Evolutionary conservation across 495 filamentous ascomycete genomes (phyloP).

Genomic region (Aspergillus conjunctus): DNA sequence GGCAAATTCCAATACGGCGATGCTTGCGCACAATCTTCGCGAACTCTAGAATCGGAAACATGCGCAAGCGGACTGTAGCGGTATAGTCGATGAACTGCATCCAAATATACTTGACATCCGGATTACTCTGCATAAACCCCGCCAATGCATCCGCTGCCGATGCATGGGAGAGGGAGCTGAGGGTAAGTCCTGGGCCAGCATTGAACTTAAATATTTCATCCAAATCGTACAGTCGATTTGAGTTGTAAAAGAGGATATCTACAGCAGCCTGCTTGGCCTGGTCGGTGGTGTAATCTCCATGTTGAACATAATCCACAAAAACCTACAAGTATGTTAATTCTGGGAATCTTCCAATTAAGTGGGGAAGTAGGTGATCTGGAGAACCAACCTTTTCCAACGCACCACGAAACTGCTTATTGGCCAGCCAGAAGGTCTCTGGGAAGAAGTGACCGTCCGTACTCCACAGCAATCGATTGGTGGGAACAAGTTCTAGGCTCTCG

Average conservation of each 20-base stretch:
- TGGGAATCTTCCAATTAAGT: neutral
- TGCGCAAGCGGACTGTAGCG: conserved; percentile 63
- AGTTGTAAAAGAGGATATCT: conserved; percentile 70
- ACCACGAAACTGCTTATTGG: conserved; percentile 76
- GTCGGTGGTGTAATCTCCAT: conserved; percentile 54
- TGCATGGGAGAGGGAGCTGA: conserved; percentile 5
- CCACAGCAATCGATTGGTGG: conserved; percentile 78
- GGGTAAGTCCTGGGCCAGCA: neutral
- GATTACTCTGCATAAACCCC: conserved; percentile 30
- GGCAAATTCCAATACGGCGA: conserved; percentile 56
- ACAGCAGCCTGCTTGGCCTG: conserved; percentile 63
- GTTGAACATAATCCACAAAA: conserved; percentile 61
- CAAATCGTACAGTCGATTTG: conserved; percentile 66
- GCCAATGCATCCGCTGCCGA: conserved; percentile 23
- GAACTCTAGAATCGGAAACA: conserved; percentile 70
- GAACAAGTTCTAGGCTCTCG: conserved; percentile 75
- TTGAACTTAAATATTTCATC: conserved; percentile 25
- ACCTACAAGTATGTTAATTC: conserved; percentile 42
- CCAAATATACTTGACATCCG: conserved; percentile 59
- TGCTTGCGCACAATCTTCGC: conserved; percentile 55
- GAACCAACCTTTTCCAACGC: conserved; percentile 62
- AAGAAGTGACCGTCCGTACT: conserved; percentile 84
- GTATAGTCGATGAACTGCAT: conserved; percentile 84
- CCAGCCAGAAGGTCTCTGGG: conserved; percentile 80
- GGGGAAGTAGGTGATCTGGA: neutral